Evolutionary conservation across 2,329 filamentous ascomycete species (phyloP).

Genomic region (Herpotrichia juniperi): DNA sequence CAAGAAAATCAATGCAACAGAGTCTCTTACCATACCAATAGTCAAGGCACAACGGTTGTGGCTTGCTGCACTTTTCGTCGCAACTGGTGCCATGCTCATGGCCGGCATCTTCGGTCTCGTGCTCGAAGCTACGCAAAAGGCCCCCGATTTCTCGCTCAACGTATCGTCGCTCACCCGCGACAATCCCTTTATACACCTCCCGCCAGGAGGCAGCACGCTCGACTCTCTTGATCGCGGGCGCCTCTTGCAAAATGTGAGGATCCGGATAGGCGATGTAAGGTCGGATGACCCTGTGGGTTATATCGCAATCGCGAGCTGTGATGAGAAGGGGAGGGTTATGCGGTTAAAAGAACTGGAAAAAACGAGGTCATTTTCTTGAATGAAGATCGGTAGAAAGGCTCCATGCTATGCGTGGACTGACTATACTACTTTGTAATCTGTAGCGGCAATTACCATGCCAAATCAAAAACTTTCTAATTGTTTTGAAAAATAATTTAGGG

Average conservation of each 20-base stretch:
- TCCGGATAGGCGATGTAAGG: slow-evolving; percentile 25
- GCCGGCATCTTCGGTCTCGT: slow-evolving; percentile 11
- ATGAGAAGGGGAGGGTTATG: slow-evolving; percentile 5
- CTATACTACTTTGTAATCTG: too few species aligned
- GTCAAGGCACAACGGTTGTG: slow-evolving; percentile 6
- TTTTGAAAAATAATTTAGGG: too few species aligned
- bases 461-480: too few species aligned
- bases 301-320: slow-evolving; percentile 19
- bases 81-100: slow-evolving; percentile 14
- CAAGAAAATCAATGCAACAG: slow-evolving; percentile 8
- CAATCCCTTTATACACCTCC: slow-evolving; percentile 23
- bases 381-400: too few species aligned
- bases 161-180: slow-evolving; percentile 26
- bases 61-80: slow-evolving; percentile 15
- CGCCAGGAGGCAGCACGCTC: slow-evolving; percentile 22
- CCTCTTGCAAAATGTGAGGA: slow-evolving; percentile 21
- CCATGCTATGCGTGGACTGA: too few species aligned
- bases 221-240: slow-evolving; percentile 20
- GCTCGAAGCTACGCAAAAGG: slow-evolving; percentile 7
- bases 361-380: slow-evolving; percentile 10
- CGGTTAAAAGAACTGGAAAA: slow-evolving; percentile 10
- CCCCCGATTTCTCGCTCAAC: slow-evolving; percentile 16
- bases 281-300: slow-evolving; percentile 17
- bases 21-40: not conserved
- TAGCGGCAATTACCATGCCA: too few species aligned